These are phyloP conservation scores for Leersia perrieri DNA, from an alignment of 176 grass and related monocot species.

Conservation along the genomic window DNA sequence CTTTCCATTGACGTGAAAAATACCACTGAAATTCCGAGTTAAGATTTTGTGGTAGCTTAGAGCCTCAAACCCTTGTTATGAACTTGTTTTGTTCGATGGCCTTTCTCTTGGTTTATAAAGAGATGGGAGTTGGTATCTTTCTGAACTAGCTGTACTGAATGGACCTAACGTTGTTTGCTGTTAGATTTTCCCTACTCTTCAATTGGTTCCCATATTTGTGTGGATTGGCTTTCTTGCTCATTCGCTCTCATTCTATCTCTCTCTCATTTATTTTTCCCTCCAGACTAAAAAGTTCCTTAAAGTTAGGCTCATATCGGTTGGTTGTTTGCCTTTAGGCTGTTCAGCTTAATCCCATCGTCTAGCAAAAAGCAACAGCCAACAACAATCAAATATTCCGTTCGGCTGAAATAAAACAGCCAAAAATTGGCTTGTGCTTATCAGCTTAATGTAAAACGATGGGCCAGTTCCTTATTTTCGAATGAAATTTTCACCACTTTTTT, in stretches of 20 bases:
- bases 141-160: conserved; percentile 14
- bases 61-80: neutral
- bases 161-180: neutral
- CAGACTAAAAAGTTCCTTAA: no score
- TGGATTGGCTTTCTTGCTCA: neutral
- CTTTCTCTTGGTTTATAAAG: conserved; percentile 27
- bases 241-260: neutral
- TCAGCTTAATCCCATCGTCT: no score
- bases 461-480: neutral
- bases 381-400: no score
- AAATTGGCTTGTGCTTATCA: no score
- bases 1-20: conserved; percentile 10
- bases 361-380: no score
- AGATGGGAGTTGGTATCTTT: neutral
- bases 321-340: no score
- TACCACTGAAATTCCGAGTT: neutral
- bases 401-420: no score
- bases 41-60: neutral
- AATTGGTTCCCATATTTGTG: neutral
- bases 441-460: no score
- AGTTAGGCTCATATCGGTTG: neutral
- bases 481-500: neutral
- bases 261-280: neutral
- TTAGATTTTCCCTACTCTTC: neutral
- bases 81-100: neutral